phyloP scores from a whole-genome alignment of 805 yeast species.

The Candida dajiaensis region DNA sequence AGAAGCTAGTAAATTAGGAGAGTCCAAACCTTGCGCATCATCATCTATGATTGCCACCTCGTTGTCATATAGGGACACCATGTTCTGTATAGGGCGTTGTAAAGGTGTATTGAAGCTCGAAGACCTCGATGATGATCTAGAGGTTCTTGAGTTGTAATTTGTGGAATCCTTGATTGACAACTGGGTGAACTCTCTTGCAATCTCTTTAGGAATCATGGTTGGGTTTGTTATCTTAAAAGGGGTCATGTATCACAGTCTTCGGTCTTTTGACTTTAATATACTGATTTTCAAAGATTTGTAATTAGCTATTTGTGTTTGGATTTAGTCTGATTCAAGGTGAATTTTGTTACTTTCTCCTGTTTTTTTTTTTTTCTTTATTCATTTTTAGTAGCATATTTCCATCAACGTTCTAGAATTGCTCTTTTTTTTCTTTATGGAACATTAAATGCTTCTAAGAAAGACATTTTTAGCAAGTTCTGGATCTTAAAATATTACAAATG shows the following conservation, averaged over 20 bases:
- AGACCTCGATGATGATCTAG: constrained; percentile 2
- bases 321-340: too few species aligned
- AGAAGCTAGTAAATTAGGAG: constrained; percentile 21
- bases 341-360: too few species aligned
- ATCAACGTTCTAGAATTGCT: background rate
- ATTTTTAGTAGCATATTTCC: too few species aligned
- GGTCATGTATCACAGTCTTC: background rate
- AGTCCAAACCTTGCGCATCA: constrained; percentile 4
- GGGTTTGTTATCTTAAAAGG: constrained; percentile 4
- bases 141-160: background rate
- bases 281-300: too few species aligned
- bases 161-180: constrained; percentile 5
- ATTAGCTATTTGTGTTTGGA: too few species aligned
- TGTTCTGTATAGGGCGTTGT: background rate
- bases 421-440: too few species aligned
- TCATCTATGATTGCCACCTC: constrained; percentile 20
- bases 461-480: too few species aligned
- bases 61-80: background rate
- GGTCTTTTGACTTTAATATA: too few species aligned
- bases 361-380: too few species aligned
- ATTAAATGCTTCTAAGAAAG: too few species aligned
- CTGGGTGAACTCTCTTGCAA: constrained; percentile 7
- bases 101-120: background rate
- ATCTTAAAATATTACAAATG: too few species aligned
- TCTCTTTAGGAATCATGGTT: constrained; percentile 5